Percentiles rank a stretch among this genome's conserved stretches.
phyloP scores from a whole-genome alignment of 805 yeast genomes.

The Candida nitratophila region DNA sequence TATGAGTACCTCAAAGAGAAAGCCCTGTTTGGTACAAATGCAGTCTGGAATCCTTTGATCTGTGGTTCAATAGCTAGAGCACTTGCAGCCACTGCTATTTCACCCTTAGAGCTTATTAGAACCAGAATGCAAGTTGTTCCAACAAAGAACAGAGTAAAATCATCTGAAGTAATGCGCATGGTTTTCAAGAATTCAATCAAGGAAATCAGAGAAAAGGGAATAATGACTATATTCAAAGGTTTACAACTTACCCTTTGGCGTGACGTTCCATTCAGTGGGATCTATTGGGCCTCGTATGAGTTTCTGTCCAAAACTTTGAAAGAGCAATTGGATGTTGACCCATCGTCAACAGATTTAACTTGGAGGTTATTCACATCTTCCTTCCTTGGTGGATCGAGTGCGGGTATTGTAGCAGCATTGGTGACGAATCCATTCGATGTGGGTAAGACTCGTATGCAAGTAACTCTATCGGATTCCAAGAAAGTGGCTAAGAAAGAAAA shows the following conservation, averaged over 20 bases:
- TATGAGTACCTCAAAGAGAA: slow-evolving; percentile 79
- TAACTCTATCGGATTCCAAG: slow-evolving; percentile 31
- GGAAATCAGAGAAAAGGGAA: slow-evolving; percentile 52
- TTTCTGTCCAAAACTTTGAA: slow-evolving; percentile 27
- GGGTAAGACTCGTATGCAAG: slow-evolving; percentile 88
- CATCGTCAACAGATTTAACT: slow-evolving; percentile 8
- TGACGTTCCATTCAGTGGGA: slow-evolving; percentile 94
- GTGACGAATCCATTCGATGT: slow-evolving; percentile 95
- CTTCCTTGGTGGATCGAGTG: slow-evolving; percentile 73
- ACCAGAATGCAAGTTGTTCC: slow-evolving; percentile 92
- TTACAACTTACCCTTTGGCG: slow-evolving; percentile 87
- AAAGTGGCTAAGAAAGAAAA: slow-evolving; percentile 26
- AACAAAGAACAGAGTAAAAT: slow-evolving; percentile 25
- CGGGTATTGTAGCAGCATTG: slow-evolving; percentile 83
- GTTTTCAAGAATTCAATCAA: slow-evolving; percentile 22
- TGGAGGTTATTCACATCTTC: slow-evolving; percentile 46
- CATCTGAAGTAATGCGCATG: slow-evolving; percentile 41
- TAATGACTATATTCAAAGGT: slow-evolving; percentile 70
- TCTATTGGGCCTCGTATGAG: slow-evolving; percentile 90
- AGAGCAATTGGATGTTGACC: slow-evolving; percentile 11
- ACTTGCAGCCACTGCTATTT: slow-evolving; percentile 74
- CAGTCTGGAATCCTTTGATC: slow-evolving; percentile 57
- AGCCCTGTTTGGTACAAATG: slow-evolving; percentile 43
- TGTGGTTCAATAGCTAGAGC: slow-evolving; percentile 85
- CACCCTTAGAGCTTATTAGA: slow-evolving; percentile 83